phyloP scores from a whole-genome alignment of 192 early-diverging fungal species.

The Diversispora eburnea region DNA sequence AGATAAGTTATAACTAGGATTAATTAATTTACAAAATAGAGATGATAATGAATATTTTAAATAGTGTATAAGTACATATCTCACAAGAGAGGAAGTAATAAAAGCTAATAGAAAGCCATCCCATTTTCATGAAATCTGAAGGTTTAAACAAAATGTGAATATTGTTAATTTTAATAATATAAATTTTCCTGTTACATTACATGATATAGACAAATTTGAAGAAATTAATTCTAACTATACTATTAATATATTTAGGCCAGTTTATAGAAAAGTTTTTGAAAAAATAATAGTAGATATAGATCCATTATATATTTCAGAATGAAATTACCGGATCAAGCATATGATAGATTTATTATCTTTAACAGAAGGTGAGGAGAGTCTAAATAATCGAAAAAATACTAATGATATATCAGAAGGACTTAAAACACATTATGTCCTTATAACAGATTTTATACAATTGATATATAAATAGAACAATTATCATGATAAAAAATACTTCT shows the following conservation, averaged over 20 bases:
- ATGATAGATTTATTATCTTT: slow-evolving; percentile 9
- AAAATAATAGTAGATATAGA: background rate
- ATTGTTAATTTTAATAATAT: slow-evolving; percentile 5
- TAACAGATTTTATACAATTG: background rate
- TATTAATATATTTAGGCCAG: slow-evolving; percentile 18
- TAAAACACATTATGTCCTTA: slow-evolving; percentile 1
- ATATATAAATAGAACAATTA: slow-evolving; percentile 7
- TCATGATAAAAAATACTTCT: too few species aligned
- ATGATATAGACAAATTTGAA: slow-evolving; percentile 12
- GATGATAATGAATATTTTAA: too few species aligned
- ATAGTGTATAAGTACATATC: too few species aligned
- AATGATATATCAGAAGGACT: slow-evolving; percentile 9
- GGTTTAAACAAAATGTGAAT: too few species aligned
- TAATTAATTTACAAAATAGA: too few species aligned
- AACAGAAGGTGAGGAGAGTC: slow-evolving; percentile 8
- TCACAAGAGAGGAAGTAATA: too few species aligned
- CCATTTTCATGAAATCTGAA: too few species aligned
- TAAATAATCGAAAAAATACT: slow-evolving; percentile 1
- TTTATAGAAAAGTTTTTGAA: background rate
- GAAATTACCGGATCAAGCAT: slow-evolving; percentile 5
- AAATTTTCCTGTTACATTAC: background rate
- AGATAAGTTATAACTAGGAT: too few species aligned
- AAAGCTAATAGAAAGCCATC: too few species aligned
- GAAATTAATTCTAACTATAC: slow-evolving; percentile 13
- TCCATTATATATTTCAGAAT: background rate